Conservation (phyloP, 2,329 filamentous ascomycete species). For the Exophiala alcalophila region DNA sequence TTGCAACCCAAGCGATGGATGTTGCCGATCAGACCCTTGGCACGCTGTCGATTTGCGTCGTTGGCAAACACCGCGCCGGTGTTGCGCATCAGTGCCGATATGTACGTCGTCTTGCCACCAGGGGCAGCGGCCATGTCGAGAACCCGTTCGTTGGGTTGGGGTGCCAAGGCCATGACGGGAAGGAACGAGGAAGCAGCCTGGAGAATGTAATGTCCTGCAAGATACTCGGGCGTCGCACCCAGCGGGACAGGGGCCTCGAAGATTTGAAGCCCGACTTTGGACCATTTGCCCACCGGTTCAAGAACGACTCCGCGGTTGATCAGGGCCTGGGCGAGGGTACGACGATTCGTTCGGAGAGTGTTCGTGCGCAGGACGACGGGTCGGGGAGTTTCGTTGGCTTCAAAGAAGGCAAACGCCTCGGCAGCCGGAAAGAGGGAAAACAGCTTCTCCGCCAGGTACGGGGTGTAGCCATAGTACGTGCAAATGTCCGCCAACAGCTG, state of each 20-base stretch:
- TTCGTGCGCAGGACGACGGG: slow-evolving; percentile 97
- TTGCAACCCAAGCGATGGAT: slow-evolving; percentile 90
- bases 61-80: slow-evolving; percentile 95
- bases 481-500: slow-evolving; percentile 90
- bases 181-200: slow-evolving; percentile 96
- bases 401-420: slow-evolving; percentile 97
- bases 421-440: slow-evolving; percentile 87
- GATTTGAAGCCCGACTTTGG: slow-evolving; percentile 92
- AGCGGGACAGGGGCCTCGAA: slow-evolving; percentile 87
- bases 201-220: slow-evolving; percentile 95
- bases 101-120: slow-evolving; percentile 93
- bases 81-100: slow-evolving; percentile 97
- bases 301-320: slow-evolving; percentile 96
- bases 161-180: slow-evolving; percentile 93
- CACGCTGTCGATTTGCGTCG: slow-evolving; percentile 87
- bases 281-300: slow-evolving; percentile 97
- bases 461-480: slow-evolving; percentile 93
- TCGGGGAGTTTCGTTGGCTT: slow-evolving; percentile 92
- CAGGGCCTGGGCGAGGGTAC: slow-evolving; percentile 83
- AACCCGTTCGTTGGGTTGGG: slow-evolving; percentile 86
- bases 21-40: slow-evolving; percentile 97
- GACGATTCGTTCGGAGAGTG: slow-evolving; percentile 73
- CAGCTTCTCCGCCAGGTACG: slow-evolving; percentile 92
- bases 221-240: slow-evolving; percentile 94
- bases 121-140: slow-evolving; percentile 95